Conservation (phyloP, 2,329 filamentous ascomycete genomes). For the Dissoconium aciculare region DNA sequence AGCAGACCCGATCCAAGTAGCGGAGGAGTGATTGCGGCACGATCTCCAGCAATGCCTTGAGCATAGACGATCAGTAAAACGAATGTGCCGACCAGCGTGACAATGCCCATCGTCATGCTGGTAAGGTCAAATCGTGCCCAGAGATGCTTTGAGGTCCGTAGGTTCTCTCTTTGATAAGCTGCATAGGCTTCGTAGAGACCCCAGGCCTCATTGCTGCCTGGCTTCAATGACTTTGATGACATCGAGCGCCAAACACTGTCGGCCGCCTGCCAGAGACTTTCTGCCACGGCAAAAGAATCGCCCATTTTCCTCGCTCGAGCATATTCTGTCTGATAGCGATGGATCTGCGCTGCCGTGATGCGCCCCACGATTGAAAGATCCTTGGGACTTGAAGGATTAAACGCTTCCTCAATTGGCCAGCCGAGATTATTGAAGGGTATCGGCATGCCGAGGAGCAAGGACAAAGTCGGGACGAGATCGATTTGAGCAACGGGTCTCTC, state of each 20-base stretch:
- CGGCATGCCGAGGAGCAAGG: constrained; percentile 74
- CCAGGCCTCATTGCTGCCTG: constrained; percentile 16
- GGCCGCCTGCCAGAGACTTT: constrained; percentile 45
- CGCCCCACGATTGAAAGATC: constrained; percentile 66
- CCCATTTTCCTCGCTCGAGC: constrained; percentile 55
- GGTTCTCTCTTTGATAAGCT: constrained; percentile 62
- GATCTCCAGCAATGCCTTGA: constrained; percentile 38
- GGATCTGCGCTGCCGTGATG: constrained; percentile 69
- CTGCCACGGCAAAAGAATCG: constrained; percentile 37
- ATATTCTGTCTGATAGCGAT: constrained; percentile 78
- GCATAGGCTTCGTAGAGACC: constrained; percentile 44
- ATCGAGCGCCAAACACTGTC: constrained; percentile 42
- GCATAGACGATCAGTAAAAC: constrained; percentile 59
- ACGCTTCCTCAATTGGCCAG: constrained; percentile 84
- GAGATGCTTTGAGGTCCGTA: constrained; percentile 63
- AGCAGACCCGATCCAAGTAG: constrained; percentile 38
- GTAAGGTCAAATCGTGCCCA: constrained; percentile 88
- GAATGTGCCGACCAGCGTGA: constrained; percentile 53
- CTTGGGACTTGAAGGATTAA: constrained; percentile 58
- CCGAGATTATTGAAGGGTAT: constrained; percentile 96
- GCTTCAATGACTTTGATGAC: constrained; percentile 25
- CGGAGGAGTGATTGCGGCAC: constrained; percentile 37
- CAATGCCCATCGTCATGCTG: constrained; percentile 70
- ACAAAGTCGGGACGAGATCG: constrained; percentile 83
- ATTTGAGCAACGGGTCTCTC: constrained; percentile 67